These are phyloP conservation scores for Syzygium oleosum DNA, from an alignment of 345 rosid species.

Conservation along the genomic window DNA sequence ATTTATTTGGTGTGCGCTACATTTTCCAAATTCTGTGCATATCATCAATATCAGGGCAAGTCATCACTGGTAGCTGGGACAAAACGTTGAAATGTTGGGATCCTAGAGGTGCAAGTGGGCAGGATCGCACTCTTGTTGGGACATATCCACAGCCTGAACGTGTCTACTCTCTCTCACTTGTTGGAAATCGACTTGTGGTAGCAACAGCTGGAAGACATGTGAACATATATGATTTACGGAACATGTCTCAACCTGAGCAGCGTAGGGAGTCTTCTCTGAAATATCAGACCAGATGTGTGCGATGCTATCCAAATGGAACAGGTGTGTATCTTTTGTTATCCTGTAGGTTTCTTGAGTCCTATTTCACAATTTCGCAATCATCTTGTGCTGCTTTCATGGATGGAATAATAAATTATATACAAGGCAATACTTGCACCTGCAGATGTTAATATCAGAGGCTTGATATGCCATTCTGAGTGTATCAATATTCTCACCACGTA, in stretches of 20 bases:
- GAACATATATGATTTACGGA: slow-evolving; percentile 82
- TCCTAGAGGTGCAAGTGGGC: slow-evolving; percentile 94
- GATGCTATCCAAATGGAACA: slow-evolving; percentile 93
- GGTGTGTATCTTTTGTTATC: slow-evolving; percentile 20
- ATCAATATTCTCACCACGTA: not conserved
- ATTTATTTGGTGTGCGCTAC: not conserved
- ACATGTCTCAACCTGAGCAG: slow-evolving; percentile 97
- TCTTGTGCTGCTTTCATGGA: not conserved
- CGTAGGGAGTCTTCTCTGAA: slow-evolving; percentile 89
- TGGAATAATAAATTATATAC: not conserved
- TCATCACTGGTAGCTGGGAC: slow-evolving; percentile 96
- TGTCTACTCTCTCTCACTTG: slow-evolving; percentile 86
- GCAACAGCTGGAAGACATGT: slow-evolving; percentile 97
- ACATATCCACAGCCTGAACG: slow-evolving; percentile 90
- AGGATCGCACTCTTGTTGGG: slow-evolving; percentile 74
- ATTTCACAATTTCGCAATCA: not conserved
- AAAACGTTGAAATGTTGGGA: slow-evolving; percentile 93
- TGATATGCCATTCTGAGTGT: not conserved
- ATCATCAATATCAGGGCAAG: slow-evolving; percentile 55
- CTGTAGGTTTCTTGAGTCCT: not conserved
- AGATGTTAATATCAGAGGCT: not conserved
- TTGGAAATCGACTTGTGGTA: slow-evolving; percentile 85
- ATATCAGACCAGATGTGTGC: slow-evolving; percentile 93
- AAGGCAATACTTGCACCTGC: not conserved
- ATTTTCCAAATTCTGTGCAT: not conserved